A percentile compares a stretch with the other conserved stretches of the same genome.
Evolutionary conservation across 1,284 basidiomycete species (phyloP).

Genomic region (Coriolopsis trogii): DNA sequence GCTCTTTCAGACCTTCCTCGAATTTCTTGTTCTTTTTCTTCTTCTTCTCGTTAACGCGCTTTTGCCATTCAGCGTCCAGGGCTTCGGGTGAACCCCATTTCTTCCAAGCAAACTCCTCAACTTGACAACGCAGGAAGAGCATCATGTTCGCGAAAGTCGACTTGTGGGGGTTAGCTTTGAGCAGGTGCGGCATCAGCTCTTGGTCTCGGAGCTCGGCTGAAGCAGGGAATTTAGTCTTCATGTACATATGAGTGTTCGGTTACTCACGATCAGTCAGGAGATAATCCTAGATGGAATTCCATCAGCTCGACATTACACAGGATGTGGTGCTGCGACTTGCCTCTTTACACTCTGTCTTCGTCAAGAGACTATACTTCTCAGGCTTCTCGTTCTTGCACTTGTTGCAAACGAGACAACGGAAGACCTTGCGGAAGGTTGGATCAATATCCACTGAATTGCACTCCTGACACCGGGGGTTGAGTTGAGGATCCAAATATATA

Average conservation of each 20-base stretch:
- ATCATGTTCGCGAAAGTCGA: conserved; percentile 99
- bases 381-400: conserved; percentile 88
- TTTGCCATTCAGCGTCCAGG: conserved; percentile 87
- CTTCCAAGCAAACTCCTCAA: conserved; percentile 95
- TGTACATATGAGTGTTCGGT: too few relatives aligned
- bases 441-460: conserved; percentile 88
- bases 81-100: conserved; percentile 97
- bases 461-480: conserved; percentile 83
- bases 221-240: too few relatives aligned
- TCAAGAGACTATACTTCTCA: conserved; percentile 93
- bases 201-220: conserved; percentile 91
- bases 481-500: conserved; percentile 63
- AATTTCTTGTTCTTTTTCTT: conserved; percentile 94
- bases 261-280: conserved; percentile 83
- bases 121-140: conserved; percentile 93
- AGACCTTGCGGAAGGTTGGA: conserved; percentile 77
- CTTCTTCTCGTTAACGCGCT: conserved; percentile 82
- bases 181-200: conserved; percentile 89
- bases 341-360: conserved; percentile 99
- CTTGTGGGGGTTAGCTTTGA: conserved; percentile 97
- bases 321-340: conserved; percentile 43
- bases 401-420: conserved; percentile 85
- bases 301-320: not conserved
- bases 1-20: conserved; percentile 80
- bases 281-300: conserved; percentile 67